These are phyloP conservation scores for Neonothopanus nambi DNA, from an alignment of 1,284 basidiomycete species.

Conservation along the genomic window DNA sequence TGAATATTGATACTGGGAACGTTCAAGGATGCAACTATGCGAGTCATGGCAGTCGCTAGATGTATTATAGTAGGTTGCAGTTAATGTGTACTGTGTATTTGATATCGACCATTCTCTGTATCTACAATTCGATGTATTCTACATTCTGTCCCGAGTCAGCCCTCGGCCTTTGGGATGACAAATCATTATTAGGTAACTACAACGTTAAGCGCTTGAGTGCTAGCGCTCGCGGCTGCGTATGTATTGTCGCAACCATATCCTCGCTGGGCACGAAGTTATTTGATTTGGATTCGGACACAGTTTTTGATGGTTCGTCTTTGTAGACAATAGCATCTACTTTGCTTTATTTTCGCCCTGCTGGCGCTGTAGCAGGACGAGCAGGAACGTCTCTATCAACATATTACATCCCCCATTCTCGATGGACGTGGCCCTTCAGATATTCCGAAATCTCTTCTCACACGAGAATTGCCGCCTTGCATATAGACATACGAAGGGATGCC, in stretches of 20 bases:
- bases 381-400: constrained; percentile 45
- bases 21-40: no score
- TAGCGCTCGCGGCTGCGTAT: no score
- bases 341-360: constrained; percentile 15
- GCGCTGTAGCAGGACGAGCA: constrained; percentile 47
- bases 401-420: constrained; percentile 40
- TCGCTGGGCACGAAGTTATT: constrained; percentile 61
- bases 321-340: constrained; percentile 30
- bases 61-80: no score
- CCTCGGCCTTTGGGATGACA: no score
- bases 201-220: no score
- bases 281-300: background rate
- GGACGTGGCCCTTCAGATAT: constrained; percentile 41
- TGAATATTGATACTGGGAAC: no score
- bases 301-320: background rate
- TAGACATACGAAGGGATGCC: constrained; percentile 57
- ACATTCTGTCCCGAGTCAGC: no score
- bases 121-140: no score
- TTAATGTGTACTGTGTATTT: no score
- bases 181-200: no score
- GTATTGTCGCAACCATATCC: constrained; percentile 57
- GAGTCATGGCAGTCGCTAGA: no score
- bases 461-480: background rate
- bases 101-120: no score
- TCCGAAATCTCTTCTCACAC: background rate